Base-by-base conservation (phyloP, 768 basidiomycete genomes). In the Tubosaeta sp. region DNA sequence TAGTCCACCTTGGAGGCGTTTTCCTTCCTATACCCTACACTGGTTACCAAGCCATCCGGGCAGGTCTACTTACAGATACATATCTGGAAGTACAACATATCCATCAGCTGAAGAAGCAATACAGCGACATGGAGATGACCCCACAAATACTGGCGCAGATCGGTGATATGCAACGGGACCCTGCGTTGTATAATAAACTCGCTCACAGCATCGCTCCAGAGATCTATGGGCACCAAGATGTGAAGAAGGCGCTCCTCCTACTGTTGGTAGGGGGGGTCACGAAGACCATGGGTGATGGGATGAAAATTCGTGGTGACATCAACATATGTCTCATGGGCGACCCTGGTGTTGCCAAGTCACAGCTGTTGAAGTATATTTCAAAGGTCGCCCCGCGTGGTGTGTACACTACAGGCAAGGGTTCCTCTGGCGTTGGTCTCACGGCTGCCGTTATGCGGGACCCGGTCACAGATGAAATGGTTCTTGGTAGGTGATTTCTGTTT, bases 361-460 rank as follows among this genome's bases (percentile, higher is more conserved):
- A 99, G 64, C 67, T 96, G 25, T 78, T 96, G 50, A 99, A 99
- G 71, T 98, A 97, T 60, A 99, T 99, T 59, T 92, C 95, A 19
- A 99, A 99, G 68, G 87, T 99, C 58, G 96, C 96, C 2, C 96
- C 96, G 22, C 81, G 96, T 59, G 96, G 96, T 19, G 86, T 99
- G 21, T 98, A 99, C 66, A 99, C 96, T 11, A 99, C 96, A 6
- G 96, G 96, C 53, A 92, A 94, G 68, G 96, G 96, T 58, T 97
- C 95, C 5, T 98, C 95, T 1, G 96, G 96, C 18, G 96, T 99
- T 44, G 96, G 96, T 81, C 77, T 99, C 41, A 99, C 96, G 1
- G 96, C 96, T 11, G 96, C 96, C 18, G 96, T 99, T 46, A 97
- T 99, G 94, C 81, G 94, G 40, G 96, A 99, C 65, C 96, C 96